phyloP scores from a whole-genome alignment of 78 protist genomes.

The Dictyostelium intermedium region DNA sequence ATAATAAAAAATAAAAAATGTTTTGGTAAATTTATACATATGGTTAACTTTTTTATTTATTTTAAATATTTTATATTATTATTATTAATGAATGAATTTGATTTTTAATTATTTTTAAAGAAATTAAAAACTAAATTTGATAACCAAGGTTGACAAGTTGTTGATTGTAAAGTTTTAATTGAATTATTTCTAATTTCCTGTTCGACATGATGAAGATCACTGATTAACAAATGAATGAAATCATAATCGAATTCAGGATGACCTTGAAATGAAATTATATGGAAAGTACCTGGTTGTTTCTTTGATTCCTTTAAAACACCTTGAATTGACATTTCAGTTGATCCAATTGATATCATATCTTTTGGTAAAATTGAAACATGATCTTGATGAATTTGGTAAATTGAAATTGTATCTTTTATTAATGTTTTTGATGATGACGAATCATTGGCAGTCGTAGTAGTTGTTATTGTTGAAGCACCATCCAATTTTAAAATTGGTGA shows the following conservation, averaged over 20 bases:
- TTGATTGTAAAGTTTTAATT: background rate
- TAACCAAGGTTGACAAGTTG: slow-evolving; percentile 8
- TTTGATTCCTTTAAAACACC: slow-evolving; percentile 24
- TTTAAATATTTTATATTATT: no score
- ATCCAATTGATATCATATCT: background rate
- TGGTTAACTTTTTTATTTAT: no score
- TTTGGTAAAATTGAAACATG: slow-evolving; percentile 23
- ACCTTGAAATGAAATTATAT: slow-evolving; percentile 44
- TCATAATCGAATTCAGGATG: slow-evolving; percentile 41
- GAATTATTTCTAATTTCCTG: background rate
- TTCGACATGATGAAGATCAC: background rate
- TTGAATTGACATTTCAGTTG: slow-evolving; percentile 8
- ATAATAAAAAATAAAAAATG: no score
- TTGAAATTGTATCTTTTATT: background rate
- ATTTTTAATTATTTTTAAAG: background rate
- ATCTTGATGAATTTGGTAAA: slow-evolving; percentile 60
- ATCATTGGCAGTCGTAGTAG: background rate
- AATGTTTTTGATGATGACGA: background rate
- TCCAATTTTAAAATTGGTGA: background rate
- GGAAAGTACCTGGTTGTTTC: background rate
- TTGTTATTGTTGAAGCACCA: background rate
- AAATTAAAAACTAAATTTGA: background rate
- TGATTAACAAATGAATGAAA: slow-evolving; percentile 1
- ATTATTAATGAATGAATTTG: background rate
- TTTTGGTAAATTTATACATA: no score